Conservation (phyloP, 225 moss, liverwort and hornwort genomes). For the Asterella californica region DNA sequence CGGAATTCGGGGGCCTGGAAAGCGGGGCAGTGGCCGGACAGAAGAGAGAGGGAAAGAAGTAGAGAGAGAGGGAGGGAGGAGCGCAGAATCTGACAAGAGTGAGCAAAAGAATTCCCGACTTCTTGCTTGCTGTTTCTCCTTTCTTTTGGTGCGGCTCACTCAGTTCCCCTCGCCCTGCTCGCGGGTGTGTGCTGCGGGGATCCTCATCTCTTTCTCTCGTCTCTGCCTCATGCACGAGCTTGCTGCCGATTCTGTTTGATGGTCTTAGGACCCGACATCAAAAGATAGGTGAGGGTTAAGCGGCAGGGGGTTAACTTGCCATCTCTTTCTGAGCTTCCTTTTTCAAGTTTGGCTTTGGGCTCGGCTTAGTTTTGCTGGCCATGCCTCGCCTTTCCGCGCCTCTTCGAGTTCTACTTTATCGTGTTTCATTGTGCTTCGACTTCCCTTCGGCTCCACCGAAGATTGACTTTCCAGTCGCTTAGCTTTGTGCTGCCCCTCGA, state of each 20-base stretch:
- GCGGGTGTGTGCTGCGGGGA: not conserved
- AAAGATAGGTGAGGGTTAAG: not conserved
- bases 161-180: not conserved
- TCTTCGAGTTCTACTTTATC: not conserved
- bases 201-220: not conserved
- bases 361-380: not conserved
- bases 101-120: not conserved
- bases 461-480: not conserved
- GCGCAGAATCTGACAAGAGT: not conserved
- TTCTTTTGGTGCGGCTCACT: not conserved
- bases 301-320: not conserved
- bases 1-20: not conserved
- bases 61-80: not conserved
- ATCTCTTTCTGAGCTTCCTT: not conserved
- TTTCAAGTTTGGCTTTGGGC: not conserved
- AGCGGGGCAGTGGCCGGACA: not conserved
- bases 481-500: not conserved
- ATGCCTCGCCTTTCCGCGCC: not conserved
- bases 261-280: not conserved
- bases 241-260: not conserved
- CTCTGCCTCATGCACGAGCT: not conserved
- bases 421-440: not conserved
- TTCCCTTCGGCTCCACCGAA: not conserved
- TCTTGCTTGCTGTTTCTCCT: not conserved
- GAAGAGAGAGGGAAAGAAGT: slow-evolving; percentile 2